Conservation (phyloP, 2,329 filamentous ascomycete genomes). For the Fusarium sp. region DNA sequence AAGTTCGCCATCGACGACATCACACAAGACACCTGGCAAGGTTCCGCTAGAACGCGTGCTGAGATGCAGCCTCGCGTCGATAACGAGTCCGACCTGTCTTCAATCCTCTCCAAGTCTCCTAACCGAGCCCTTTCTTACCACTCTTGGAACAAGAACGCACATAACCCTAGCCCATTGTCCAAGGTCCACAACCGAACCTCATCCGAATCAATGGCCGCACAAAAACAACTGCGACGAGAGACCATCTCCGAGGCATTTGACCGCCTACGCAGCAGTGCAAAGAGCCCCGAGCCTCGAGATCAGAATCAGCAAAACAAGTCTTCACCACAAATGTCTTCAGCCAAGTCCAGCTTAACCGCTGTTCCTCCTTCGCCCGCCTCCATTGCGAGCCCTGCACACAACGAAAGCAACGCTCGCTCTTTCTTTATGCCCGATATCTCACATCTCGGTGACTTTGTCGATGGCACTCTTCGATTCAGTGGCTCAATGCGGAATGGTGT, state of each 20-base stretch:
- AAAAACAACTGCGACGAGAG: constrained; percentile 41
- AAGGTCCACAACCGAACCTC: constrained; percentile 49
- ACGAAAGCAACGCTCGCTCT: constrained; percentile 59
- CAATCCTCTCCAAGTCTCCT: constrained; percentile 55
- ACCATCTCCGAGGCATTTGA: constrained; percentile 51
- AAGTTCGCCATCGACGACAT: constrained; percentile 56
- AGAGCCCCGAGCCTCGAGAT: constrained; percentile 43
- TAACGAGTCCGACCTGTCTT: constrained; percentile 62
- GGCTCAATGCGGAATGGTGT: constrained; percentile 63
- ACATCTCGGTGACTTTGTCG: constrained; percentile 67
- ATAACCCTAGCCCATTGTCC: constrained; percentile 52
- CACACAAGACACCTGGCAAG: constrained; percentile 54
- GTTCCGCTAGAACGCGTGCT: constrained; percentile 55
- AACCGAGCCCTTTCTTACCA: constrained; percentile 42
- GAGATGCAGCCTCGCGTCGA: constrained; percentile 67
- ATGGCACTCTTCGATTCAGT: constrained; percentile 63
- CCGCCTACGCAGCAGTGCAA: constrained; percentile 50
- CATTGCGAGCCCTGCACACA: constrained; percentile 47
- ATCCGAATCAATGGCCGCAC: constrained; percentile 42
- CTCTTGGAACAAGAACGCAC: constrained; percentile 43
- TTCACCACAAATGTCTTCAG: constrained; percentile 52
- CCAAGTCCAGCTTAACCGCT: constrained; percentile 55
- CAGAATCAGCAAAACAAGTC: constrained; percentile 42
- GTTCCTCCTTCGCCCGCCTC: constrained; percentile 53
- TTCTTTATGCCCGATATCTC: constrained; percentile 66